Evolutionary conservation across 768 basidiomycete species (phyloP).

Genomic region (Serendipita sp.): DNA sequence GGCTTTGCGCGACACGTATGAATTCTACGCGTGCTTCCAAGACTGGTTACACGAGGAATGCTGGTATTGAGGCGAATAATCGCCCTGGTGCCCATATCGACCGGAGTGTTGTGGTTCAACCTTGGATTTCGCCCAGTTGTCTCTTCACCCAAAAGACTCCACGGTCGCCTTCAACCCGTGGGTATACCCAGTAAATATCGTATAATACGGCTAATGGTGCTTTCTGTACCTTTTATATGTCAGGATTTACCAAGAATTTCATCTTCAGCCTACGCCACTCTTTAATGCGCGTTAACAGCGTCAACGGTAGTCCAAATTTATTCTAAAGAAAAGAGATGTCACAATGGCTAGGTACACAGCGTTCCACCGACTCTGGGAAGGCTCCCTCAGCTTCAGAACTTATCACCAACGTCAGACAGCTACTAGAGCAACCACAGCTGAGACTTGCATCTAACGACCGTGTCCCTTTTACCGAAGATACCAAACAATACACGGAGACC

Average conservation of each 20-base stretch:
- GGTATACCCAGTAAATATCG: too few species aligned
- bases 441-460: not conserved
- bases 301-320: too few species aligned
- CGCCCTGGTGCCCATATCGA: not conserved
- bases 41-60: not conserved
- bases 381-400: not conserved
- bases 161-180: too few species aligned
- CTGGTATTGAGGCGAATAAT: not conserved
- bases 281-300: too few species aligned
- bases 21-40: too few species aligned
- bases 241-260: too few species aligned
- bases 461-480: not conserved
- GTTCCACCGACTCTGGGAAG: not conserved
- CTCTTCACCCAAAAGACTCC: too few species aligned
- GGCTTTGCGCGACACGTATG: too few species aligned
- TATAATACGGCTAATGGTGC: too few species aligned
- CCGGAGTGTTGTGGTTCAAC: not conserved
- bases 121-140: not conserved
- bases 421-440: not conserved
- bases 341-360: not conserved
- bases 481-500: not conserved
- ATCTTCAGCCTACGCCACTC: too few species aligned
- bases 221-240: too few species aligned
- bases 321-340: not conserved
- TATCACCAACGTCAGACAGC: not conserved